Evolutionary conservation across 1,284 basidiomycete genomes (phyloP), one percentile per base, ranked within the genome.

Genomic region (Microbotryum saponariae): DNA sequence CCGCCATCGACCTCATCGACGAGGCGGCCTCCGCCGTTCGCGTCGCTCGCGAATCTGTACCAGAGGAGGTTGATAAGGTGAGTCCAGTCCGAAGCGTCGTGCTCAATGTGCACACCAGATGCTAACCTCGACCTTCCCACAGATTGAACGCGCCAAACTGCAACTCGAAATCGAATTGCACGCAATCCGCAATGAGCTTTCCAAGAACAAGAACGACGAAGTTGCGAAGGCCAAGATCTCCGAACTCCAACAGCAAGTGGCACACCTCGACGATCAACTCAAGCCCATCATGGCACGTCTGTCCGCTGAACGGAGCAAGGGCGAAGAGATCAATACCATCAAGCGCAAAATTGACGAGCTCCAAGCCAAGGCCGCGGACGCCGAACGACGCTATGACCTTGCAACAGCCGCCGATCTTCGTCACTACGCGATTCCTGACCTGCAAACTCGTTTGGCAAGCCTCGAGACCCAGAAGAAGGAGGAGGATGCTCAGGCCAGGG

Each of bases 141-240:
- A 87, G 71, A 82, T 98, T n/a, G 90, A 97, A 74, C 85, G 92
- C 42, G 83, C 83, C 62, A 92, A 91, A 75, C 84, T 98, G 50
- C 89, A 96, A 73, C 82, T 98, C 53, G 89, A 97, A 75, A 88
- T 98, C 46, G 94, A 97, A 74, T 88, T 97, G 33, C 92, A 97
- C 74, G 96, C 94, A 9, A 80, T 97, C 56, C 88, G 74, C 53
- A 66, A 73, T 46, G 77, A 97, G 65, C 66, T 74, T 46, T 67
- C 68, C 23, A 54, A 62, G 52, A 71, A 76, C 83, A 91, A 65
- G 64, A 96, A 94, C 77, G 94, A 98, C 69, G 78, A 85, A 14
- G 87, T 87, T 3, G 91, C 89, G 71, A 91, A 91, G 76, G 90
- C 92, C 69, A 85, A 91, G 46, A 82, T 97, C n/a, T 81, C 82